A percentile compares a stretch with the other conserved stretches of the same genome.
Evolutionary conservation across 768 basidiomycete species (phyloP).

Genomic region (Termitomyces sp.): DNA sequence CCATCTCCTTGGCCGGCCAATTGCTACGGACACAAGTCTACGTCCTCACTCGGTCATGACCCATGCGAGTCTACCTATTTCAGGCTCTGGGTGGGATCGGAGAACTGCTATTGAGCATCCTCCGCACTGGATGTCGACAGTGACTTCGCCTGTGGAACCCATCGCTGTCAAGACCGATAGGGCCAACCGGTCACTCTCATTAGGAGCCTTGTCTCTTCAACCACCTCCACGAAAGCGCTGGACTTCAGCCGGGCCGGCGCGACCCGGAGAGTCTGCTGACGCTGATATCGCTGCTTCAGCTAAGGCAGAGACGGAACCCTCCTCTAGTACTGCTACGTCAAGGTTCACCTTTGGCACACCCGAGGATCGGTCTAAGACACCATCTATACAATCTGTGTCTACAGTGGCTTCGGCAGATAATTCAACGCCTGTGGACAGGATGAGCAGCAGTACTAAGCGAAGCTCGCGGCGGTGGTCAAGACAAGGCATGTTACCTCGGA

Average conservation of each 20-base stretch:
- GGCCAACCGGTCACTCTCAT: constrained; percentile 27
- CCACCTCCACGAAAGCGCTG: constrained; percentile 49
- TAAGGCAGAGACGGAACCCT: constrained; percentile 20
- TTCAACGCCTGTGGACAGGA: constrained; percentile 24
- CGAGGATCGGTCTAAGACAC: constrained; percentile 32
- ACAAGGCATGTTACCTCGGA: constrained; percentile 44
- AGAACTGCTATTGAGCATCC: constrained; percentile 21
- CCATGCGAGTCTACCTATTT: constrained; percentile 29
- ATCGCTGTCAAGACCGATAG: constrained; percentile 16
- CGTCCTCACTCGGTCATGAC: constrained; percentile 18
- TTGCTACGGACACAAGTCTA: constrained; percentile 25
- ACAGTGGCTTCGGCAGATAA: constrained; percentile 39
- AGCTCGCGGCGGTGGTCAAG: constrained; percentile 47
- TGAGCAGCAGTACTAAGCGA: constrained; percentile 32
- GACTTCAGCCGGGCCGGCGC: constrained; percentile 27
- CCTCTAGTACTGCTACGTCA: constrained; percentile 20
- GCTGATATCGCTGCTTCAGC: constrained; percentile 12
- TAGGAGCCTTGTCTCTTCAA: constrained; percentile 35
- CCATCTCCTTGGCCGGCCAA: constrained; percentile 45
- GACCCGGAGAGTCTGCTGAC: constrained; percentile 11
- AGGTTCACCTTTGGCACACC: constrained; percentile 32
- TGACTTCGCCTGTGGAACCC: constrained; percentile 16
- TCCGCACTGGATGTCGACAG: constrained; percentile 17
- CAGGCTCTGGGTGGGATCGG: constrained; percentile 28
- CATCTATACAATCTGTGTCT: constrained; percentile 41